A percentile compares a stretch with the other conserved stretches of the same genome.
Conservation (phyloP, 441 rosid genomes). For the Metrosideros polymorpha region DNA sequence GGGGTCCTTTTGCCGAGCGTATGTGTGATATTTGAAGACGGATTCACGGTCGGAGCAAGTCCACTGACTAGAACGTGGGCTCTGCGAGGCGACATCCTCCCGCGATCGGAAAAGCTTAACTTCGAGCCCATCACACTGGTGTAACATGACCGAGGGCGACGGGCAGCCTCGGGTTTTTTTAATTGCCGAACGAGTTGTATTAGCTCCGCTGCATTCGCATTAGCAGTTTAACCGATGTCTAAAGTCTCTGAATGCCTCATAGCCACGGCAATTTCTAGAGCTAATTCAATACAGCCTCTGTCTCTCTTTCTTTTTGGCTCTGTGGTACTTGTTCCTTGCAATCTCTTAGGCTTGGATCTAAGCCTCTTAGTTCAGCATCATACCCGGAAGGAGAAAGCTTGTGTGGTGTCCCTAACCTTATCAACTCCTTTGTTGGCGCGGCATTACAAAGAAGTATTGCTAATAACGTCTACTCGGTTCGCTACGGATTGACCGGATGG, state of each 20-base stretch:
- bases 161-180: background rate
- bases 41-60: background rate
- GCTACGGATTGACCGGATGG: background rate
- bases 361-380: background rate
- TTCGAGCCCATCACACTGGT: background rate
- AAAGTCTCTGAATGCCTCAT: background rate
- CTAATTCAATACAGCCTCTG: background rate
- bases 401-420: background rate
- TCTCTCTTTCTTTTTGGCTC: background rate
- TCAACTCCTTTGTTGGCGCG: too few relatives aligned
- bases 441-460: too few relatives aligned
- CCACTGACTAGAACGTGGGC: background rate
- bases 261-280: background rate
- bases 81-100: background rate
- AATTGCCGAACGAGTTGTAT: background rate
- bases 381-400: background rate
- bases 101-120: background rate
- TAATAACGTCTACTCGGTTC: fast-evolving
- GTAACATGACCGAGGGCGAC: background rate
- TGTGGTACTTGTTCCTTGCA: background rate
- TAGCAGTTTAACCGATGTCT: background rate
- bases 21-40: background rate
- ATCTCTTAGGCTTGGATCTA: background rate
- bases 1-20: background rate
- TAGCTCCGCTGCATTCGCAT: background rate